These are phyloP conservation scores for Fomitopsis betulina DNA, from an alignment of 1,284 basidiomycete genomes.

Conservation along the genomic window DNA sequence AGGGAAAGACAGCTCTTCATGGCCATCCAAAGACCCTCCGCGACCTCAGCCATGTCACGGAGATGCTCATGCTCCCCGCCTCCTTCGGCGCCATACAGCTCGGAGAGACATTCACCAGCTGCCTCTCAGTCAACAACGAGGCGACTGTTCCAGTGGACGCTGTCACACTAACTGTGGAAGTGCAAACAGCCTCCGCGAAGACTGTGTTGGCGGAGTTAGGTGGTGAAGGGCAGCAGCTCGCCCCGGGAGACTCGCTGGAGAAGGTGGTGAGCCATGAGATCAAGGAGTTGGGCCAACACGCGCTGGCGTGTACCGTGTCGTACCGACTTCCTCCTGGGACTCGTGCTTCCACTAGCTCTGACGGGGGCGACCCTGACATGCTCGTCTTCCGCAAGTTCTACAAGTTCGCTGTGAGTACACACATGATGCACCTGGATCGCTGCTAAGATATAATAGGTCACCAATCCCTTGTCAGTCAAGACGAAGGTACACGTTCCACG, in stretches of 20 bases:
- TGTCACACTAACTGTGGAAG: constrained; percentile 63
- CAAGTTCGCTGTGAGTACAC: constrained; percentile 72
- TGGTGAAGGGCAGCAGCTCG: constrained; percentile 40
- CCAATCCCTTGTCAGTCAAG: constrained; percentile 85
- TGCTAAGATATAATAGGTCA: constrained; percentile 24
- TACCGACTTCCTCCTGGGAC: constrained; percentile 60
- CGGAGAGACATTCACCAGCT: constrained; percentile 78
- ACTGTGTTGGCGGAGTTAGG: constrained; percentile 59
- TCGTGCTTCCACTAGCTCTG: constrained; percentile 38
- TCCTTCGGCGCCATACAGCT: constrained; percentile 78
- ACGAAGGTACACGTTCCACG: constrained; percentile 79
- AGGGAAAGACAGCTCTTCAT: constrained; percentile 61
- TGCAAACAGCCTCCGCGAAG: constrained; percentile 72
- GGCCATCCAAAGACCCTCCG: constrained; percentile 77
- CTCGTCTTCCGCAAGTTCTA: constrained; percentile 84
- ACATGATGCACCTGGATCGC: background rate
- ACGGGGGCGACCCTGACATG: constrained; percentile 50
- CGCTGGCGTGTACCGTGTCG: constrained; percentile 69
- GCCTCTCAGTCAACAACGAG: constrained; percentile 77
- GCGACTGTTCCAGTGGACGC: constrained; percentile 52
- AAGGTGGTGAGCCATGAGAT: constrained; percentile 71
- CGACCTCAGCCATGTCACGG: constrained; percentile 67
- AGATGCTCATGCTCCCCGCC: constrained; percentile 69
- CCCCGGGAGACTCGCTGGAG: constrained; percentile 57
- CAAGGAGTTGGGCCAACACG: constrained; percentile 81